These are phyloP conservation scores for Termitomyces sp. DNA, from an alignment of 768 basidiomycete genomes.

Conservation along the genomic window DNA sequence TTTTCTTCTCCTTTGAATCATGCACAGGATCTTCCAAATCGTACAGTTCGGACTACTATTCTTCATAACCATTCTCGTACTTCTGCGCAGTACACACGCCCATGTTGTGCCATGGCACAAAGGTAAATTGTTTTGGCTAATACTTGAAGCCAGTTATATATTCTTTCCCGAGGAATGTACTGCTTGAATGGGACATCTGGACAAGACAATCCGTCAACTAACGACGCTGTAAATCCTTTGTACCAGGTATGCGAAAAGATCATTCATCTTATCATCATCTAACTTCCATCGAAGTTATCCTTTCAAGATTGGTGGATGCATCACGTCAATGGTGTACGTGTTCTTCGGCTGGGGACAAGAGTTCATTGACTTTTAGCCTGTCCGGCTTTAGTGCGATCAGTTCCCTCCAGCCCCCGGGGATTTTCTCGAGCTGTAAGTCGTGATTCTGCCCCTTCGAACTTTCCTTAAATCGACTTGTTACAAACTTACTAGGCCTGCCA, in stretches of 20 bases:
- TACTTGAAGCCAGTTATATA: background rate
- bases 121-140: constrained; percentile 1
- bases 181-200: constrained; percentile 33
- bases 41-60: background rate
- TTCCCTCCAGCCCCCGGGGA: constrained; percentile 37
- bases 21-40: background rate
- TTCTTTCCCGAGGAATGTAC: constrained; percentile 30
- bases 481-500: constrained; percentile 31
- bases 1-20: background rate
- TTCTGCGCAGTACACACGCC: constrained; percentile 10
- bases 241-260: constrained; percentile 28
- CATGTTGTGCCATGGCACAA: constrained; percentile 14
- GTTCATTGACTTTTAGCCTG: background rate
- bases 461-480: background rate
- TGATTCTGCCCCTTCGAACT: background rate
- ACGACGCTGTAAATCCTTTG: constrained; percentile 35
- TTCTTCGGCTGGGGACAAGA: background rate
- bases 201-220: constrained; percentile 28
- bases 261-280: background rate
- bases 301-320: constrained; percentile 26
- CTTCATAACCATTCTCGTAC: constrained; percentile 1
- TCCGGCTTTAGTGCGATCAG: constrained; percentile 29
- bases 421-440: constrained; percentile 34
- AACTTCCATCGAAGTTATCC: constrained; percentile 2
- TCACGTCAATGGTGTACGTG: constrained; percentile 26